Base-by-base conservation (phyloP, 1,284 basidiomycete genomes). In the Trichosporon coremiiforme region DNA sequence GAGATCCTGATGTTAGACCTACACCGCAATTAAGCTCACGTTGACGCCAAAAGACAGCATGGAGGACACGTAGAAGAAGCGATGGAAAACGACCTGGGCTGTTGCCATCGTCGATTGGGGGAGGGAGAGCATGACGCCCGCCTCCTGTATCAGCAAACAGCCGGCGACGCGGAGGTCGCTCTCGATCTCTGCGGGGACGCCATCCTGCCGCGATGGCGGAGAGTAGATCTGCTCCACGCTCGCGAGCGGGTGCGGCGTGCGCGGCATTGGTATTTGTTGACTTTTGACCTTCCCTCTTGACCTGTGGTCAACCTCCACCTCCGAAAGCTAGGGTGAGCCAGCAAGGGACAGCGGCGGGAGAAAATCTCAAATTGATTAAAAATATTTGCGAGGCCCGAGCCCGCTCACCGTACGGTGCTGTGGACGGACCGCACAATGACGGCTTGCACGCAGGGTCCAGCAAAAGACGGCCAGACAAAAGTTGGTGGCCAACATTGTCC, bases 101-200 rank as follows among this genome's bases (percentile, higher is more conserved):
- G 94, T 94, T 4, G 96, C 94, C 76, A 97, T 93, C 7, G 95
- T 95, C 55, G 95, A 93, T 81, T 99, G 96, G 71, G 98, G 97
- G 91, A 96, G 90, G 78, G 90, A 89, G 69, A 98, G 86, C 65
- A 98, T 87, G 62, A 95, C 87, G 33, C 95, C 96, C 2, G 95
- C 94, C 83, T 98, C 91, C 77, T 98, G 94, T 36, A 99, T 95
- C 69, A 98, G 86, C 83, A 95, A 93, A 80, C 93, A 95, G 20
- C 92, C 94, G 78, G 90, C 93, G 0, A 90, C 89, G 64, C 95
- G 86, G 36, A 98, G 86, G 77, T 96, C 94, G 68, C 91, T 88
- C 79, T 98, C 96, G 10, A 98, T 83, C 17, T 90, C 88, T 22
- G 80, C 78, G 0, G 94, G 90, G 15, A 99, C 86, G 0, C 92